Evolutionary conservation across 2,329 filamentous ascomycete genomes (phyloP), one percentile per base, ranked within the genome.

Genomic region (Cryphonectria radicalis): DNA sequence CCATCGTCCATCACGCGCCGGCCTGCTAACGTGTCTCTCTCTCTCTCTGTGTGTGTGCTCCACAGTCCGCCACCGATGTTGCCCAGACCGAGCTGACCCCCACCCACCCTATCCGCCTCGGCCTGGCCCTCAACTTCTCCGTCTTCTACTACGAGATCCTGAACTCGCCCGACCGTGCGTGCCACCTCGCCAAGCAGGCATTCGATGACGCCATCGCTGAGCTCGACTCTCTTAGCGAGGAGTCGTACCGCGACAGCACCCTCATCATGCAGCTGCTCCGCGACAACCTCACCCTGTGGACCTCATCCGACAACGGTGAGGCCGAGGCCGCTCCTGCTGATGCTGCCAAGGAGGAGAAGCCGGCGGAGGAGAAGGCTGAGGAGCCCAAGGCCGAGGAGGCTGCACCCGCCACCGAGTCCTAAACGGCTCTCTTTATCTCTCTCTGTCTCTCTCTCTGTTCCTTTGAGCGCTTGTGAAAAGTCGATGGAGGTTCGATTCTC

Each of bases 141-240:
- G 95, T 98, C 80, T 98, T 98, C 89, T 97, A 97, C 91, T 97
- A 98, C 85, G 96, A 98, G 90, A 98, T 98, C 83, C 88, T 98
- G 82, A 98, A 98, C 92, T 97, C 95, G 50, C 95, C 95, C 80
- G 95, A 98, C 85, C 94, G 93, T 82, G 95, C 95, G 81, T 98
- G 95, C 91, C 95, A 98, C 83, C 91, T 98, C 77, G 95, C 95
- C 85, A 98, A 98, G 91, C 95, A 98, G 88, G 95, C 96, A 66
- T 98, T 98, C 81, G 95, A 98, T 82, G 95, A 98, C 83, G 95
- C 95, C 80, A 98, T 98, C 83, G 95, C 95, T 80, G 95, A 98
- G 91, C 94, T 98, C 78, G 95, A 98, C 88, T 97, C 94, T 67
- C 89, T 98, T 76, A 97, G 94, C 73, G 95, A 98, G 88, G 95